phyloP scores from a whole-genome alignment of 2,329 filamentous ascomycete genomes.

The Scopulariopsis brevicaulis region DNA sequence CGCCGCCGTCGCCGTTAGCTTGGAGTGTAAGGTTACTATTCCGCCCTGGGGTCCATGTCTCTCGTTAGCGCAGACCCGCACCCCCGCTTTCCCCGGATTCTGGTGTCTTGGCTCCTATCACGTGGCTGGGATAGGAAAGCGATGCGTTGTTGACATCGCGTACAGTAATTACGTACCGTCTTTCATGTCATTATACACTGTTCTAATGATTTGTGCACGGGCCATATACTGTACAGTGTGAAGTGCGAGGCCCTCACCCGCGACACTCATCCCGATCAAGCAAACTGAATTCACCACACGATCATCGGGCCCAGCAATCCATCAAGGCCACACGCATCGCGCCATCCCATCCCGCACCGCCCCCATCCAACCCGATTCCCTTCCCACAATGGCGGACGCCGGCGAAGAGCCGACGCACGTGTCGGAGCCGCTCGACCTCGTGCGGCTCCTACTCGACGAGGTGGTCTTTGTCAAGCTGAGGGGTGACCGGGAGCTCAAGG shows the following conservation, averaged over 20 bases:
- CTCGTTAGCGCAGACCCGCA: neutral
- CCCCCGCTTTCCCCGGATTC: neutral
- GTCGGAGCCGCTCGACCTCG: slow-evolving; percentile 89
- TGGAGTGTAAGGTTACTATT: neutral
- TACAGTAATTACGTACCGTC: neutral
- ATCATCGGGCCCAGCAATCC: neutral
- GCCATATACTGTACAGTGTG: neutral
- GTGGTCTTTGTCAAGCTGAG: slow-evolving; percentile 94
- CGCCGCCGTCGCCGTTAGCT: neutral
- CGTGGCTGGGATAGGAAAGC: neutral
- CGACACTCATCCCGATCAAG: neutral
- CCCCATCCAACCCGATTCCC: neutral
- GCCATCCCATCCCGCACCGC: neutral
- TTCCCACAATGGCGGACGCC: slow-evolving; percentile 70
- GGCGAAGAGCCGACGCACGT: slow-evolving; percentile 64
- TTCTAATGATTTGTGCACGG: neutral
- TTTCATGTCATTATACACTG: neutral
- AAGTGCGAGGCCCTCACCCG: neutral
- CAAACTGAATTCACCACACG: neutral
- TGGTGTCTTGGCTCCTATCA: neutral
- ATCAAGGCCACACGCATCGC: neutral
- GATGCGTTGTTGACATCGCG: neutral
- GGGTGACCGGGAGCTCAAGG: slow-evolving; percentile 91
- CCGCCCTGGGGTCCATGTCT: neutral
- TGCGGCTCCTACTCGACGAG: slow-evolving; percentile 88